Evolutionary conservation across 768 basidiomycete genomes (phyloP).

Genomic region (Xerocomus potaroensis): DNA sequence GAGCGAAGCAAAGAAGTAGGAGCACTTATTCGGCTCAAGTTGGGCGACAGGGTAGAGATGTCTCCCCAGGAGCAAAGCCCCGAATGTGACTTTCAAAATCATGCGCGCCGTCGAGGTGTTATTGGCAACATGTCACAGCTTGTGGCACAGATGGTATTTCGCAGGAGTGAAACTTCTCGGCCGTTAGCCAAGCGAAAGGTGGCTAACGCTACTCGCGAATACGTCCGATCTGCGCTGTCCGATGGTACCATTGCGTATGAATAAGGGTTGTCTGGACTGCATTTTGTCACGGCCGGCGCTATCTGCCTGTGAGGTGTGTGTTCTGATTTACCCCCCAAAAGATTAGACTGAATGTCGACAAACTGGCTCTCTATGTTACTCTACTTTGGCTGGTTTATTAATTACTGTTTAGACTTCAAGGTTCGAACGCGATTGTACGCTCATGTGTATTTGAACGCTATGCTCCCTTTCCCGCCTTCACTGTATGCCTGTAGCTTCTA

Average conservation of each 20-base stretch:
- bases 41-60: slow-evolving; percentile 29
- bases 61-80: slow-evolving; percentile 24
- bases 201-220: slow-evolving; percentile 15
- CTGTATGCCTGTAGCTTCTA: slow-evolving; percentile 31
- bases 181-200: slow-evolving; percentile 36
- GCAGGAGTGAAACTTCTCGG: slow-evolving; percentile 36
- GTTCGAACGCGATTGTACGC: slow-evolving; percentile 23
- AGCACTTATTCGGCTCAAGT: slow-evolving; percentile 52
- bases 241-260: slow-evolving; percentile 14
- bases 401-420: slow-evolving; percentile 13
- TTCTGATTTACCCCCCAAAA: slow-evolving; percentile 1
- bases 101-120: slow-evolving; percentile 18
- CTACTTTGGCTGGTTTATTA: slow-evolving; percentile 8
- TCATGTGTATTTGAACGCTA: slow-evolving; percentile 25
- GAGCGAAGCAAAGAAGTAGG: slow-evolving; percentile 55
- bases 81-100: slow-evolving; percentile 18
- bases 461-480: slow-evolving; percentile 16
- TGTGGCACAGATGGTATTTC: slow-evolving; percentile 46
- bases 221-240: slow-evolving; percentile 30
- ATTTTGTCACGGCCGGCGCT: slow-evolving; percentile 6
- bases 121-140: slow-evolving; percentile 37
- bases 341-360: slow-evolving; percentile 21
- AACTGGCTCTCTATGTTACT: slow-evolving; percentile 3
- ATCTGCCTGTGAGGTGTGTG: slow-evolving; percentile 27
- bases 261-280: slow-evolving; percentile 6